Percentiles rank a stretch among this genome's conserved stretches.
phyloP scores from a whole-genome alignment of 345 rosid species.

The Draba incana region DNA sequence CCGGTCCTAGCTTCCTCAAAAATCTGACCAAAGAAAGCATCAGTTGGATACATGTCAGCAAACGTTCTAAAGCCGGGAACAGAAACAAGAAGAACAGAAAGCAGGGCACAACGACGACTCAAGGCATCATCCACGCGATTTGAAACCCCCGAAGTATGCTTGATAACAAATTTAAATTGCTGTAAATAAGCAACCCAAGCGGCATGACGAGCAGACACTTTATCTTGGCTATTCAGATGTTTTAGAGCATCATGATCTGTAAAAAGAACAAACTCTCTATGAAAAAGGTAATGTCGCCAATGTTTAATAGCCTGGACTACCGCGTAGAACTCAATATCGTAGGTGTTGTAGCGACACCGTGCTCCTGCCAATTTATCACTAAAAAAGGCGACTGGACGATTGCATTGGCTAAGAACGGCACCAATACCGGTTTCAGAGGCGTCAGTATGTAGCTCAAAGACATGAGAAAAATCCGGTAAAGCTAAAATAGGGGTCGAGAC shows the following conservation, averaged over 20 bases:
- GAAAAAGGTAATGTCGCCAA: not conserved
- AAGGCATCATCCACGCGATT: not conserved
- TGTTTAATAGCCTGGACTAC: not conserved
- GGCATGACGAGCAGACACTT: not conserved
- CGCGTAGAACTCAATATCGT: constrained; percentile 12
- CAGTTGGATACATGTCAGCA: not conserved
- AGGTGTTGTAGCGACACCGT: not conserved
- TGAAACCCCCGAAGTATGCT: not conserved
- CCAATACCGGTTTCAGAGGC: not conserved
- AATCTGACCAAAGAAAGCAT: not conserved
- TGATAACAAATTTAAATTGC: not conserved
- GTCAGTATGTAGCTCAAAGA: not conserved
- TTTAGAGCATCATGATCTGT: not conserved
- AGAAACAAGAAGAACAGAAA: not conserved
- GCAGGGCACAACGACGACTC: not conserved
- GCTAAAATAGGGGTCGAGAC: not conserved
- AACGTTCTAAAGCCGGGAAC: not conserved
- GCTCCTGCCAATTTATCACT: constrained; percentile 2
- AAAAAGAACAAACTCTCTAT: not conserved
- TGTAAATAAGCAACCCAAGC: not conserved
- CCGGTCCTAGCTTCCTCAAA: not conserved
- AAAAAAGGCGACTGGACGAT: not conserved
- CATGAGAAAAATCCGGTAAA: not conserved
- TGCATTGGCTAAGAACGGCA: not conserved
- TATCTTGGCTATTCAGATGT: not conserved